Evolutionary conservation across 1,284 basidiomycete species (phyloP).

Genomic region (Microbotryomycetes sp.): DNA sequence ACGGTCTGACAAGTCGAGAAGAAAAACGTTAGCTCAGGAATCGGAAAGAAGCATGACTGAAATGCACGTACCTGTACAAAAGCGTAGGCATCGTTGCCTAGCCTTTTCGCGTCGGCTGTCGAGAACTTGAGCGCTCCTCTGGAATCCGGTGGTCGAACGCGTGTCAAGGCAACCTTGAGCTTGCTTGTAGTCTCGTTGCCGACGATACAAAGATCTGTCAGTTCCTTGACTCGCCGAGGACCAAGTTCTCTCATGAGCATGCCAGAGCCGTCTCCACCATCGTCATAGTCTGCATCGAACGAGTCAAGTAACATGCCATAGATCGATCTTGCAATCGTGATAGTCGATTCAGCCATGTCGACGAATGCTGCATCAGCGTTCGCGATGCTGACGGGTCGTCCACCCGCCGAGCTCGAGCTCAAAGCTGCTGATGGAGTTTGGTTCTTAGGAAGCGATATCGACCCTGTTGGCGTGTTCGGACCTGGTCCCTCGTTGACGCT

Average conservation of each 20-base stretch:
- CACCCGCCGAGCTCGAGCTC: background rate
- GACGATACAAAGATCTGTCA: conserved; percentile 26
- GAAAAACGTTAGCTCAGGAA: conserved; percentile 38
- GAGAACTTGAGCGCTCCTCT: conserved; percentile 24
- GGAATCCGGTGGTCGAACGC: conserved; percentile 35
- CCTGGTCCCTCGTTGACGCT: background rate
- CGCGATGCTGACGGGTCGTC: conserved; percentile 35
- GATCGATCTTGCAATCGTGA: conserved; percentile 46
- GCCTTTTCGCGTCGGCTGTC: conserved; percentile 13
- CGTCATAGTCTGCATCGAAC: conserved; percentile 38
- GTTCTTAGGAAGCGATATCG: too few species aligned
- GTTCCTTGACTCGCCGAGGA: conserved; percentile 19
- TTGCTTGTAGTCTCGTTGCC: conserved; percentile 25
- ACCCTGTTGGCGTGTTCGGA: too few species aligned
- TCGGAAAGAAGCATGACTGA: conserved; percentile 36
- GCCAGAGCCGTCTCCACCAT: conserved; percentile 1
- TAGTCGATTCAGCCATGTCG: conserved; percentile 47
- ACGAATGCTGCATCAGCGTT: conserved; percentile 46
- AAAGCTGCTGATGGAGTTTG: background rate
- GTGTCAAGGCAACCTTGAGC: conserved; percentile 13
- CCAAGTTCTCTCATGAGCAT: conserved; percentile 13
- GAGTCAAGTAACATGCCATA: conserved; percentile 48
- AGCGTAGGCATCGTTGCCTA: conserved; percentile 37
- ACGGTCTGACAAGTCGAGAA: conserved; percentile 41
- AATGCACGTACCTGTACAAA: conserved; percentile 43